These are phyloP conservation scores for Chrysanthemum lavandulifolium DNA, from an alignment of 129 eudicot genomes.

Conservation along the genomic window DNA sequence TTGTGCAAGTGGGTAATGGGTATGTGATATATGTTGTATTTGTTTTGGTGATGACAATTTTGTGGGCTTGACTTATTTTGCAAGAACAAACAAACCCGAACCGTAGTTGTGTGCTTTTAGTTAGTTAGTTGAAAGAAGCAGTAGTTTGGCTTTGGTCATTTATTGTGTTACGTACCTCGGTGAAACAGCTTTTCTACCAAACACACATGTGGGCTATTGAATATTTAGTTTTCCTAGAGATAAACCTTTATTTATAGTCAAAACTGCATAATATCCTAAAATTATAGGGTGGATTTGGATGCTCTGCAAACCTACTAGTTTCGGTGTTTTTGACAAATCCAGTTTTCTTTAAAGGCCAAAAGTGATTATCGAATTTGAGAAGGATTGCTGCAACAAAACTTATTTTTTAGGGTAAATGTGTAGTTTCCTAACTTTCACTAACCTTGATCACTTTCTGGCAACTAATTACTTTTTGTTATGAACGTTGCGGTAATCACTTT, in stretches of 20 bases:
- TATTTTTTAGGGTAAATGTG: not conserved
- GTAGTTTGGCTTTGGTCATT: not conserved
- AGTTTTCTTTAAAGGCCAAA: not conserved
- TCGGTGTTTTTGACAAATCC: not conserved
- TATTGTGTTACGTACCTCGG: conserved; percentile 2
- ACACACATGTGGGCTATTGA: not conserved
- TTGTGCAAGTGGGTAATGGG: conserved; percentile 1
- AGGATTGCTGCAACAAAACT: not conserved
- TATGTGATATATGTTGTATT: not conserved
- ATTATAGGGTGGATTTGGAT: not conserved
- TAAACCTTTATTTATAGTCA: not conserved
- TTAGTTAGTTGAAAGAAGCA: conserved; percentile 15
- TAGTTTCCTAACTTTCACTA: not conserved
- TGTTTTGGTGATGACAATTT: conserved; percentile 12
- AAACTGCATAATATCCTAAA: not conserved
- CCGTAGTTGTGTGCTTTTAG: conserved; percentile 2
- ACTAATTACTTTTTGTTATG: not conserved
- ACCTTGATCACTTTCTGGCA: conserved; percentile 10
- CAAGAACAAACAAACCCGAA: conserved; percentile 11
- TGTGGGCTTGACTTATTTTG: conserved; percentile 2
- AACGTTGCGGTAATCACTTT: not conserved
- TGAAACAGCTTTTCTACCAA: conserved; percentile 2
- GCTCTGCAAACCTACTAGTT: no score
- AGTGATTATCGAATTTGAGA: not conserved
- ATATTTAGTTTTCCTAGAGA: not conserved